Percentiles rank a stretch among this genome's conserved stretches.
Evolutionary conservation across 192 early-diverging fungal species (phyloP).

Genomic region (Coemansia sp.): DNA sequence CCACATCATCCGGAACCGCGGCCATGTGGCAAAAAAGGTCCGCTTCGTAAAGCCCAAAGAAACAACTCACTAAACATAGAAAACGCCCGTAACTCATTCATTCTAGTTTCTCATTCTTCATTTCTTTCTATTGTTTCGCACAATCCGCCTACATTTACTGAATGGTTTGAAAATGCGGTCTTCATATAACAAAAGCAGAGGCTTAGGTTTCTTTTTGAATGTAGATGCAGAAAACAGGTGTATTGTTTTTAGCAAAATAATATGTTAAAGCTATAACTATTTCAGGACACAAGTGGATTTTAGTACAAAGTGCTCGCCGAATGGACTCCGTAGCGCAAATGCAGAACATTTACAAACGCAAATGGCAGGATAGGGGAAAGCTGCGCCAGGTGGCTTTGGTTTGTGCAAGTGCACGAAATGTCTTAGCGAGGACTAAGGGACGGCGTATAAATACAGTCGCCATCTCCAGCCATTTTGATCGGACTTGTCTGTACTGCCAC

Average conservation of each 20-base stretch:
- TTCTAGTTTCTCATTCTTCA: background rate
- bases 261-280: background rate
- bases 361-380: background rate
- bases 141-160: background rate
- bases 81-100: background rate
- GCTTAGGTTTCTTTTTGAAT: background rate
- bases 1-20: constrained; percentile 6
- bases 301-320: background rate
- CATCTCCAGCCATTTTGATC: background rate
- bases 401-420: background rate
- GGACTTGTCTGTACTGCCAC: background rate
- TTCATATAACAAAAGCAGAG: background rate
- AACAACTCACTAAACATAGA: background rate
- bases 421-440: background rate
- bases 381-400: background rate
- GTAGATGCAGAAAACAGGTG: background rate
- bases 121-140: background rate
- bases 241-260: too few relatives aligned
- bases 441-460: background rate
- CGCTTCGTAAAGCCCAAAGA: background rate
- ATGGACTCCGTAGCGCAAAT: background rate
- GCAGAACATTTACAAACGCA: background rate
- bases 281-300: background rate
- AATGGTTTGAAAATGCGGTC: background rate
- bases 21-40: background rate